phyloP scores from a whole-genome alignment of 352 stramenopile species.

The Plasmopara viticola region DNA sequence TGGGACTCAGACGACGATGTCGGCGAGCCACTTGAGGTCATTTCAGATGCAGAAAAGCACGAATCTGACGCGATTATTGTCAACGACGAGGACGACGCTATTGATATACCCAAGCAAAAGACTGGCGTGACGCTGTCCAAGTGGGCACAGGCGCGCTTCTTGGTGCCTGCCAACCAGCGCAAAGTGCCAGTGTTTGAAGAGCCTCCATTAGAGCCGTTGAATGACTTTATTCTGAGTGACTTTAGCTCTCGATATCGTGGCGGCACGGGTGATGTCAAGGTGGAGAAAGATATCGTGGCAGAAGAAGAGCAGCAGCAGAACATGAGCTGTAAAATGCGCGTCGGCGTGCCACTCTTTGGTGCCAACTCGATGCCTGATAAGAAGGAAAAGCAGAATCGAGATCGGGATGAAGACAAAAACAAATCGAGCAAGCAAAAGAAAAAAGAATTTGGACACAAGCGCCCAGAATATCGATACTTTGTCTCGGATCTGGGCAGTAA shows the following conservation, averaged over 20 bases:
- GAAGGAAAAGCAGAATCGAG: slow-evolving; percentile 6
- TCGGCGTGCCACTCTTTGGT: slow-evolving; percentile 51
- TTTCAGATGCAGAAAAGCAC: slow-evolving; percentile 19
- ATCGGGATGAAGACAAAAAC: slow-evolving; percentile 10
- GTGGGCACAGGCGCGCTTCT: slow-evolving; percentile 65
- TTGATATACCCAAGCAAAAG: slow-evolving; percentile 2
- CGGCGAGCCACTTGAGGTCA: slow-evolving; percentile 34
- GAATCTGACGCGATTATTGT: slow-evolving; percentile 9
- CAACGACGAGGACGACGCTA: slow-evolving; percentile 18
- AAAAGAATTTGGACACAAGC: slow-evolving; percentile 32
- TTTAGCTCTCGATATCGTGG: slow-evolving; percentile 70
- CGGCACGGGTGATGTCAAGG: slow-evolving; percentile 32
- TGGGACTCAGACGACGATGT: slow-evolving; percentile 61
- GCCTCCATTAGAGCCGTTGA: slow-evolving; percentile 65
- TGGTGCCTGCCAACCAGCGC: slow-evolving; percentile 48
- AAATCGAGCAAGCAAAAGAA: slow-evolving; percentile 26
- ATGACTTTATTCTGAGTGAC: slow-evolving; percentile 79
- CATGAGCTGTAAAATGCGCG: slow-evolving; percentile 23
- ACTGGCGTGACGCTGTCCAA: slow-evolving; percentile 50
- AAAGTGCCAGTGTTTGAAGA: slow-evolving; percentile 51
- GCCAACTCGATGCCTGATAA: slow-evolving; percentile 5
- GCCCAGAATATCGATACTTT: slow-evolving; percentile 73
- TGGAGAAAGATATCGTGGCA: slow-evolving; percentile 41
- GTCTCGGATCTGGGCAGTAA: slow-evolving; percentile 76
- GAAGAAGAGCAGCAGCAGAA: slow-evolving; percentile 23